A percentile compares a stretch with the other conserved stretches of the same genome.
These are phyloP conservation scores for Mycena polygramma DNA, from an alignment of 768 basidiomycete species.

Conservation along the genomic window DNA sequence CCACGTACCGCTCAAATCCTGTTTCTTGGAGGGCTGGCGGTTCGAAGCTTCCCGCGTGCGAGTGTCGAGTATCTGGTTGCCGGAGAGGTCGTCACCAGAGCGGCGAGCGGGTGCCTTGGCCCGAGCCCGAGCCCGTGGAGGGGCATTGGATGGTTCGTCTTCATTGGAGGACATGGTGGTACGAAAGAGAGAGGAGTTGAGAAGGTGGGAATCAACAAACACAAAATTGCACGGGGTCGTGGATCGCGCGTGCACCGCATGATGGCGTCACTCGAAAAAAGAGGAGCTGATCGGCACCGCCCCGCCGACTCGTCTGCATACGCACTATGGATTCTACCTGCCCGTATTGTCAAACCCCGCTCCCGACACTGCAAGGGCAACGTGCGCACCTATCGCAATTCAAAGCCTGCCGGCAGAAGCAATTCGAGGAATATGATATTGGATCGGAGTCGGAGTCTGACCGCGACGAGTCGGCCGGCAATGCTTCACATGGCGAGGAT, in stretches of 20 bases:
- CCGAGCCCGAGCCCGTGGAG: too few species aligned
- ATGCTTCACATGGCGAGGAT: not conserved
- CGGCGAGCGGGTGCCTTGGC: not conserved
- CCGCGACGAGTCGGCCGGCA: not conserved
- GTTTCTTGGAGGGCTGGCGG: conserved; percentile 6
- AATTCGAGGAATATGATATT: not conserved
- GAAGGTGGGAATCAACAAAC: not conserved
- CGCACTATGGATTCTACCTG: conserved; percentile 1
- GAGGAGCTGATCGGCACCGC: too few species aligned
- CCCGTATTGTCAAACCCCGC: not conserved
- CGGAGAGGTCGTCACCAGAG: conserved; percentile 16
- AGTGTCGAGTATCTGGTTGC: not conserved
- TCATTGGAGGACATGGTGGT: conserved; percentile 2
- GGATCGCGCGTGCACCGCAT: not conserved
- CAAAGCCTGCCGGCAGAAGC: not conserved
- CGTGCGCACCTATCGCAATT: not conserved
- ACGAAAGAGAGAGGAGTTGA: not conserved
- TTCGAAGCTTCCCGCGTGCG: not conserved
- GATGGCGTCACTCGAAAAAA: not conserved
- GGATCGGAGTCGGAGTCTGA: not conserved
- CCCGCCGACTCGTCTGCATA: not conserved
- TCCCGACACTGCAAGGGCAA: not conserved
- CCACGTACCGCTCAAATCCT: not conserved
- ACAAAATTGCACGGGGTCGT: not conserved
- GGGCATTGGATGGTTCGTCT: not conserved